Evolutionary conservation across 257 asterid species (phyloP).

Genomic region (Rhazya stricta): DNA sequence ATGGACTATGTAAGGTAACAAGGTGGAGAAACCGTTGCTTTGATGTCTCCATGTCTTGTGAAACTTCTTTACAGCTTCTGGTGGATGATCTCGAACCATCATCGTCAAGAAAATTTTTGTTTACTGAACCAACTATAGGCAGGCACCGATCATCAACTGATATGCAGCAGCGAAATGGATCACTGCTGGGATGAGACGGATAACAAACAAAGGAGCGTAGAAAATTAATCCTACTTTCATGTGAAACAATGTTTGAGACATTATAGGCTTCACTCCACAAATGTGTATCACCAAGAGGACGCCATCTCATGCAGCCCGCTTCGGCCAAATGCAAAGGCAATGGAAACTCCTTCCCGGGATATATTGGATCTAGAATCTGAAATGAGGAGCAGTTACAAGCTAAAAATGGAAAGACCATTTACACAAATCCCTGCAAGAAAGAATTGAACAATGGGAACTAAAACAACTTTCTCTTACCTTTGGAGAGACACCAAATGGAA

Average conservation of each 20-base stretch:
- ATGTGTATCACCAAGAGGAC: constrained; percentile 81
- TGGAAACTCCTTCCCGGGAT: constrained; percentile 93
- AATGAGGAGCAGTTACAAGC: constrained; percentile 12
- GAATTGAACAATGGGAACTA: background rate
- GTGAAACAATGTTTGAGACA: constrained; percentile 73
- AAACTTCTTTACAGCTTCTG: constrained; percentile 29
- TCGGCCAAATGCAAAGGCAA: constrained; percentile 96
- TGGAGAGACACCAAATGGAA: constrained; percentile 92
- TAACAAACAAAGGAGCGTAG: constrained; percentile 87
- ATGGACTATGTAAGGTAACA: constrained; percentile 69
- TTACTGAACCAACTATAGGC: constrained; percentile 47
- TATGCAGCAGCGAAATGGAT: constrained; percentile 89
- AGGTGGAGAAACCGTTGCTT: constrained; percentile 56
- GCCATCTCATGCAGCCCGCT: constrained; percentile 88
- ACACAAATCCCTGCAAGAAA: background rate
- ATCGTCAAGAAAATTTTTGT: constrained; percentile 34
- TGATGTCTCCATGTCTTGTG: constrained; percentile 39
- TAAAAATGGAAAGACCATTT: background rate
- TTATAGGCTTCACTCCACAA: constrained; percentile 93
- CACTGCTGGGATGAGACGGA: constrained; percentile 92
- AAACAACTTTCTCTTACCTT: constrained; percentile 40
- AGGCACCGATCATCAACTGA: constrained; percentile 63
- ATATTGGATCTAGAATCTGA: constrained; percentile 88
- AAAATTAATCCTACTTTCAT: constrained; percentile 61
- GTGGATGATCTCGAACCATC: constrained; percentile 32